phyloP scores from a whole-genome alignment of 1,284 basidiomycete genomes.

The Coniophora puteana region DNA sequence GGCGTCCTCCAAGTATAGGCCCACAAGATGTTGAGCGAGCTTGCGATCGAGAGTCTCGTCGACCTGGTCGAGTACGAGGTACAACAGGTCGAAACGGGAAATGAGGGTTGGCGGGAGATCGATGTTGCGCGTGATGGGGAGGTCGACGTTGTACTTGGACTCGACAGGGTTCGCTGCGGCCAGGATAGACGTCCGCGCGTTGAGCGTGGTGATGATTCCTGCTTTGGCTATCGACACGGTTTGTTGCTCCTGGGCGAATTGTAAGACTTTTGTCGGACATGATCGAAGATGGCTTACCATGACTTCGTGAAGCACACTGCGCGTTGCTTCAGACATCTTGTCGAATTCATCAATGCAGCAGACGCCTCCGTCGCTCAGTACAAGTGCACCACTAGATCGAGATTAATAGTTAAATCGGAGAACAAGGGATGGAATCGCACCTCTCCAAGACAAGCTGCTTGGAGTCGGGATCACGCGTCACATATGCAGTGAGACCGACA shows the following conservation, averaged over 20 bases:
- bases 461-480: constrained; percentile 96
- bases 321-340: constrained; percentile 97
- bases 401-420: constrained; percentile 2
- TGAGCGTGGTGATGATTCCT: constrained; percentile 97
- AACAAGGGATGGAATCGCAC: constrained; percentile 33
- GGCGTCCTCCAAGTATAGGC: constrained; percentile 89
- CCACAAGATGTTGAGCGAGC: constrained; percentile 91
- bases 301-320: constrained; percentile 97
- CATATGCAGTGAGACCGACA: constrained; percentile 97
- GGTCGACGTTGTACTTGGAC: constrained; percentile 89
- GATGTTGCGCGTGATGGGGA: constrained; percentile 86
- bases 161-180: constrained; percentile 97
- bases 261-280: neutral
- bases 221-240: constrained; percentile 99
- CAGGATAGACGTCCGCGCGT: constrained; percentile 94
- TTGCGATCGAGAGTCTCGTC: constrained; percentile 89
- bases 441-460: constrained; percentile 97
- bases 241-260: constrained; percentile 85
- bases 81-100: constrained; percentile 97
- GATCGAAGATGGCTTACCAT: constrained; percentile 64
- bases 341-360: constrained; percentile 99
- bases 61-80: constrained; percentile 93
- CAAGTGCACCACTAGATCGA: constrained; percentile 80
- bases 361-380: constrained; percentile 95
- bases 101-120: constrained; percentile 97